phyloP scores from a whole-genome alignment of 2,329 filamentous ascomycete genomes.

The Ophiostoma sp. region DNA sequence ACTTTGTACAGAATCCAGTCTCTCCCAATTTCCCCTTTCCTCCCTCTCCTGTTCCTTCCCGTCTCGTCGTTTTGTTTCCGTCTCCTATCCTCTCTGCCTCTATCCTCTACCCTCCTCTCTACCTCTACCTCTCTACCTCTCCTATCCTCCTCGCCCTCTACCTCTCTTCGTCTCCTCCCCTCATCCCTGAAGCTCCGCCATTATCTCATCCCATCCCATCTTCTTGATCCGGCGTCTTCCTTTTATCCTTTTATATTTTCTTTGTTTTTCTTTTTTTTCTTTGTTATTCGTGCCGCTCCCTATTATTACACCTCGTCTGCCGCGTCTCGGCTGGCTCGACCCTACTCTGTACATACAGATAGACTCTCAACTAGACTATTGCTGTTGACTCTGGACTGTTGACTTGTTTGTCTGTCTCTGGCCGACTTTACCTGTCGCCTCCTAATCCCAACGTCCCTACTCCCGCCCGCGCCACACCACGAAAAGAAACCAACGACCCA shows the following conservation, averaged over 20 bases:
- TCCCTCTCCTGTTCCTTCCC: neutral
- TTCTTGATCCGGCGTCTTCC: constrained; percentile 12
- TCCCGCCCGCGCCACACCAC: neutral
- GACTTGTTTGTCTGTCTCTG: neutral
- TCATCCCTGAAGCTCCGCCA: constrained; percentile 17
- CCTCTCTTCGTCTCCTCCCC: neutral
- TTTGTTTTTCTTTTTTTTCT: constrained; percentile 16
- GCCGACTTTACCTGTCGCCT: constrained; percentile 11
- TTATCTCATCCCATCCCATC: neutral
- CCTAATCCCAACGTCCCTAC: constrained; percentile 5
- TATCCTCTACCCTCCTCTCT: neutral
- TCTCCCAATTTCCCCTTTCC: constrained; percentile 12
- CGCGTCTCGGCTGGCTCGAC: neutral
- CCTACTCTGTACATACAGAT: neutral
- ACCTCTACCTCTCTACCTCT: neutral
- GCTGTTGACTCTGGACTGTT: neutral
- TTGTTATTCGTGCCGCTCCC: neutral
- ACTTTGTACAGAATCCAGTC: neutral
- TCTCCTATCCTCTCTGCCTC: neutral
- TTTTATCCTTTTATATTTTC: constrained; percentile 8
- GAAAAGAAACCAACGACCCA: constrained; percentile 6
- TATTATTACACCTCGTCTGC: constrained; percentile 15
- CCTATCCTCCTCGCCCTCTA: neutral
- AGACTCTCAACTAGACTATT: neutral
- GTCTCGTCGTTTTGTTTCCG: constrained; percentile 1